Evolutionary conservation across 768 basidiomycete species (phyloP).

Genomic region (Cystobasidium tubakii): DNA sequence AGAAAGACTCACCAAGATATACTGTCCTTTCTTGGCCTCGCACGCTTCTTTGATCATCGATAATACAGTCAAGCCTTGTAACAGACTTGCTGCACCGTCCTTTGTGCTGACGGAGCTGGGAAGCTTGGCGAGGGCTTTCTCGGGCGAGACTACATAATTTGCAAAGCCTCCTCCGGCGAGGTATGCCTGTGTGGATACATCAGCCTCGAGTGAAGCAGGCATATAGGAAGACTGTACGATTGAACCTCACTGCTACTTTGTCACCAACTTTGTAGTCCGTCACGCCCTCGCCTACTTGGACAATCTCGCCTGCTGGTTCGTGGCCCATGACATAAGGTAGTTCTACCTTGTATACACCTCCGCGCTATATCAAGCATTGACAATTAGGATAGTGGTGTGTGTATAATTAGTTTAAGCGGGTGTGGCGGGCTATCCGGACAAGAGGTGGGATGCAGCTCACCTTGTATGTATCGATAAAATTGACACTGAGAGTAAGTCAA

Average conservation of each 20-base stretch:
- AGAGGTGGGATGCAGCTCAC: background rate
- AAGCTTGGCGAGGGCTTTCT: slow-evolving; percentile 61
- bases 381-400: background rate
- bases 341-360: slow-evolving; percentile 53
- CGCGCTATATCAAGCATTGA: slow-evolving; percentile 62
- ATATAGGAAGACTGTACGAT: background rate
- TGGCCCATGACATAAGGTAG: slow-evolving; percentile 43
- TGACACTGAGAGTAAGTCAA: slow-evolving; percentile 55
- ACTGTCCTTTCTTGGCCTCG: slow-evolving; percentile 58
- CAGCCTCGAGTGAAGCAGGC: background rate
- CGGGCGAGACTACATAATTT: slow-evolving; percentile 62
- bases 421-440: background rate
- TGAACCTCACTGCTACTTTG: slow-evolving; percentile 58
- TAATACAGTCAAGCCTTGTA: slow-evolving; percentile 73
- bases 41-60: slow-evolving; percentile 79
- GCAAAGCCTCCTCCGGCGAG: slow-evolving; percentile 55
- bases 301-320: slow-evolving; percentile 63
- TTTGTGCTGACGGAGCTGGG: slow-evolving; percentile 53
- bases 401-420: background rate
- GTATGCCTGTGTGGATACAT: slow-evolving; percentile 37
- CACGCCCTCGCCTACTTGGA: slow-evolving; percentile 62
- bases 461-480: slow-evolving; percentile 59
- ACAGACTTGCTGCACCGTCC: slow-evolving; percentile 60
- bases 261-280: slow-evolving; percentile 63
- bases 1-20: slow-evolving; percentile 37